Conservation (phyloP, 192 early-diverging fungal species). For the Thoreauomyces humboldtii region DNA sequence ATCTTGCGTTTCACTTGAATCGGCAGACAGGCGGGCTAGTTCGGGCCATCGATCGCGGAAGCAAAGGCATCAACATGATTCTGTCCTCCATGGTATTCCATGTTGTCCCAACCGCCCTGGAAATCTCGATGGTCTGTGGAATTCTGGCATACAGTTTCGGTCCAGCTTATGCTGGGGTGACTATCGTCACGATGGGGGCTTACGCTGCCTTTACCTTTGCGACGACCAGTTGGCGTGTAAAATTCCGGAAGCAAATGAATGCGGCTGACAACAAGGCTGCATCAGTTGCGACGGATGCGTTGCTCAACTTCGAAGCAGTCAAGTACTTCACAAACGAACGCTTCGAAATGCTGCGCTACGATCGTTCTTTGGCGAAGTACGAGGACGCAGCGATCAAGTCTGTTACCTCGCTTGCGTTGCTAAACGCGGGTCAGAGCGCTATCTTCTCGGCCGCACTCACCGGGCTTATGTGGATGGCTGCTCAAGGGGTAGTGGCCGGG, state of each 20-base stretch:
- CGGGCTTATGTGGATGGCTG: slow-evolving; percentile 93
- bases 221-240: slow-evolving; percentile 82
- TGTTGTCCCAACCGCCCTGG: slow-evolving; percentile 88
- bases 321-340: slow-evolving; percentile 95
- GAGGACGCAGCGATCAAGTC: slow-evolving; percentile 92
- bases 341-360: slow-evolving; percentile 87
- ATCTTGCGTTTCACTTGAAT: slow-evolving; percentile 87
- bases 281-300: slow-evolving; percentile 87
- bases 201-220: slow-evolving; percentile 57
- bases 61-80: slow-evolving; percentile 94
- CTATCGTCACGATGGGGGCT: slow-evolving; percentile 64
- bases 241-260: slow-evolving; percentile 86
- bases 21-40: slow-evolving; percentile 96
- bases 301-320: slow-evolving; percentile 97
- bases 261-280: slow-evolving; percentile 95
- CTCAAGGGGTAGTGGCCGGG: slow-evolving; percentile 76
- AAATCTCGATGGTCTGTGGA: slow-evolving; percentile 93
- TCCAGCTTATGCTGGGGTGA: slow-evolving; percentile 77
- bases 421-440: slow-evolving; percentile 94
- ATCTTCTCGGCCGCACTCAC: slow-evolving; percentile 94
- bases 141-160: slow-evolving; percentile 81
- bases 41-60: slow-evolving; percentile 88
- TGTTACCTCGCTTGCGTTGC: slow-evolving; percentile 77
- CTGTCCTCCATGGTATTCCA: slow-evolving; percentile 95
- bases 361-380: slow-evolving; percentile 83